Evolutionary conservation across 441 rosid species (phyloP).

Genomic region (Adansonia rubrostipa): DNA sequence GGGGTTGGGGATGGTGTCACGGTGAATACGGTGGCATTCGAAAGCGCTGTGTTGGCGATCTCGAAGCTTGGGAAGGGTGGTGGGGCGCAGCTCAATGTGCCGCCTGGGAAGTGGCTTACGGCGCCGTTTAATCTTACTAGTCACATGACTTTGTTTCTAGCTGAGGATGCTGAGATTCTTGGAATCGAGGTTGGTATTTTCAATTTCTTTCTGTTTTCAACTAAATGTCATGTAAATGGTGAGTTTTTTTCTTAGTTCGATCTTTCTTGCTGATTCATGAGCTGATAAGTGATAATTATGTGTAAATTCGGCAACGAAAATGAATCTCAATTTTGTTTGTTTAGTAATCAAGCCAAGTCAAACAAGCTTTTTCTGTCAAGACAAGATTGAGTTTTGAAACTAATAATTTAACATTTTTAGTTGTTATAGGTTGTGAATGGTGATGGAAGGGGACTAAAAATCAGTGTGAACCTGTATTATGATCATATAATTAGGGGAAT

Average conservation of each 20-base stretch:
- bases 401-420: neutral
- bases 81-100: conserved; percentile 90
- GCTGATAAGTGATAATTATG: neutral
- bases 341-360: conserved; percentile 5
- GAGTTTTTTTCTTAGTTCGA: neutral
- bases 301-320: neutral
- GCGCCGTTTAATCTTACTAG: conserved; percentile 97
- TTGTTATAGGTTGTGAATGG: neutral
- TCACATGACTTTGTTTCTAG: conserved; percentile 87
- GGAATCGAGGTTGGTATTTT: conserved; percentile 64
- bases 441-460: neutral
- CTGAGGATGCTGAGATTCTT: conserved; percentile 83
- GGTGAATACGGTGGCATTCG: conserved; percentile 84
- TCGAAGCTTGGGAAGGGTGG: conserved; percentile 71
- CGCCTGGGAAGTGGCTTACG: conserved; percentile 89
- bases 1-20: conserved; percentile 85
- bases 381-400: neutral
- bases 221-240: neutral
- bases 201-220: neutral
- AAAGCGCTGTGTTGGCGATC: conserved; percentile 73
- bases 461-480: neutral
- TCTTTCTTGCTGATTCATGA: neutral
- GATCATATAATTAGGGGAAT: neutral
- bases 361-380: neutral
- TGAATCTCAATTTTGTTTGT: neutral